Evolutionary conservation across 1,139 yeast genomes (phyloP).

Genomic region (Protomyces gravidus): DNA sequence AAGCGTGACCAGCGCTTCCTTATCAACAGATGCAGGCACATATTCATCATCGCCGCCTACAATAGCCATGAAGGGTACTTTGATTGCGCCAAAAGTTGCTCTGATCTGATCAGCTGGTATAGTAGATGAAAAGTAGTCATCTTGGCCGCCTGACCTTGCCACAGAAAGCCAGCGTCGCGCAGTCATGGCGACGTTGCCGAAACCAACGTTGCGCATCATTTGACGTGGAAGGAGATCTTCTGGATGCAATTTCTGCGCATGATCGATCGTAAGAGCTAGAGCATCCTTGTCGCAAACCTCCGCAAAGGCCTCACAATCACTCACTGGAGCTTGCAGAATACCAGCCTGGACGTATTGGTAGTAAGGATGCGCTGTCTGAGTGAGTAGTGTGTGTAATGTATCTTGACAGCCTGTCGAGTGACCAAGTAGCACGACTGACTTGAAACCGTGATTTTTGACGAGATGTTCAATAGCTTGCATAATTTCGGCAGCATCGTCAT

Average conservation of each 20-base stretch:
- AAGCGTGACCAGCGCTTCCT: background rate
- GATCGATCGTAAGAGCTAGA: background rate
- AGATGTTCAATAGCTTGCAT: background rate
- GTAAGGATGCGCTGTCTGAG: background rate
- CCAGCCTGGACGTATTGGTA: background rate
- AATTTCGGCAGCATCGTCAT: background rate
- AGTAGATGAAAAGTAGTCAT: background rate
- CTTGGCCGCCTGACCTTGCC: background rate
- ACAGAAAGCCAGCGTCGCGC: constrained; percentile 1
- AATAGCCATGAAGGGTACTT: background rate
- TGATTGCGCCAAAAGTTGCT: background rate
- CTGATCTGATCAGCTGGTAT: background rate
- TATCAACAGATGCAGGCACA: background rate
- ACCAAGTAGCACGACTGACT: background rate
- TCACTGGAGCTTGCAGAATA: background rate
- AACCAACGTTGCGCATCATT: background rate
- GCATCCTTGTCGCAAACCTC: background rate
- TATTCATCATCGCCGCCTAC: background rate
- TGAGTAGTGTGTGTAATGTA: background rate
- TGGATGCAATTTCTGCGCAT: background rate
- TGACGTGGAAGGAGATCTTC: background rate
- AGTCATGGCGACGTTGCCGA: background rate
- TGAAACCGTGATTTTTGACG: background rate
- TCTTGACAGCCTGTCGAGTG: background rate
- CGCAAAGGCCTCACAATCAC: background rate